Base-by-base conservation (phyloP, 2,329 filamentous ascomycete genomes). In the Colletotrichum musae region DNA sequence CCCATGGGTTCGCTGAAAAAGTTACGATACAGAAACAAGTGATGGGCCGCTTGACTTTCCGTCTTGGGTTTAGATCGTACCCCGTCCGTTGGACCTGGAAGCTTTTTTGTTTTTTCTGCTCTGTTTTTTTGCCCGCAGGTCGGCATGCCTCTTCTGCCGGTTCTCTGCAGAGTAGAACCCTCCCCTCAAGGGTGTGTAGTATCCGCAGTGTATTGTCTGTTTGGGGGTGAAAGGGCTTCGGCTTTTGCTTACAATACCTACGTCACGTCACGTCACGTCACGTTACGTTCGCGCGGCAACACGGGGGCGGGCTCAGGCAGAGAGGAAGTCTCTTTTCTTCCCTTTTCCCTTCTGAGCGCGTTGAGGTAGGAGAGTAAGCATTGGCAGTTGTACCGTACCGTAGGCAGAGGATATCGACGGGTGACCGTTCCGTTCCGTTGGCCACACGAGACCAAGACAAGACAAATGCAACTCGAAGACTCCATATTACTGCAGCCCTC, bases 11-110 rank as follows among this genome's bases (percentile, higher is more conserved):
- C 66, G 47, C 56, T 45, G 62, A 69, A 69, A 69, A 48, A 62
- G 66, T 69, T 69, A 69, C 66, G 50, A 66, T 26, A 69, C 66
- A 69, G 66, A 69, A 69, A 66, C 66, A 66, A 39, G 50, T 69
- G 66, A 69, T 69, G 56, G 32, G 39, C 56, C 39, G 50, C n/a
- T 48, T 13, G 10, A 16, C 5, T 60, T 57, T 18, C 62, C 57
- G 32, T n/a, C 18, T 60, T 36, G 1, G 62, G 62, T 24, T 13
- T 69, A 65, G 62, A 36, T 18, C 32, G 26, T 65, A 60, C 54
- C 61, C 62, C 36, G 57, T 52, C 50, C 16, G 32, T 10, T 36
- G 32, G 32, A 36, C 32, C 32, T 36, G 32, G 15, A 59, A 63
- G 59, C 59, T 54, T 47, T 51, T 26, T 36, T 36, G 10, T 36